phyloP scores from a whole-genome alignment of 2,329 filamentous ascomycete genomes.

The Arachnomyces sp. region DNA sequence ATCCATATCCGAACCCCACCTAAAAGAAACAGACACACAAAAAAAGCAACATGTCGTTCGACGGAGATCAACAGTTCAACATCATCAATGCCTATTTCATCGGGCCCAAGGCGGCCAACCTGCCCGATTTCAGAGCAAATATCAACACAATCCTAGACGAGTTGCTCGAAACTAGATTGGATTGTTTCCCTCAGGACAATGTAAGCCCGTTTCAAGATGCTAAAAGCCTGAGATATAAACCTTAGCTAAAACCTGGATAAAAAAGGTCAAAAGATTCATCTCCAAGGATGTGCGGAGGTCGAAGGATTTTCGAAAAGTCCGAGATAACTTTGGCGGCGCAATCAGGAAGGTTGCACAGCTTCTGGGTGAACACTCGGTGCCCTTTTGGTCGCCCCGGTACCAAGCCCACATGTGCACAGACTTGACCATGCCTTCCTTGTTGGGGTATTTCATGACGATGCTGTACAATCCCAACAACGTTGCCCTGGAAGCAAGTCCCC shows the following conservation, averaged over 20 bases:
- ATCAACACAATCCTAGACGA: slow-evolving; percentile 34
- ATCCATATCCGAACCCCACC: no score
- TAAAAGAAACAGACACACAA: no score
- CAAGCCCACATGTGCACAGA: slow-evolving; percentile 40
- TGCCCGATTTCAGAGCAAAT: slow-evolving; percentile 32
- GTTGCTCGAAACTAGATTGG: slow-evolving; percentile 23
- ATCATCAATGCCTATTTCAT: slow-evolving; percentile 36
- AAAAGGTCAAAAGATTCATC: no score
- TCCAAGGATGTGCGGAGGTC: no score
- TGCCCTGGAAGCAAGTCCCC: slow-evolving; percentile 38
- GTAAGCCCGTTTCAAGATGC: no score
- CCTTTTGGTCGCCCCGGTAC: slow-evolving; percentile 39
- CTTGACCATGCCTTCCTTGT: slow-evolving; percentile 34
- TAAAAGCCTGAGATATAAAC: no score
- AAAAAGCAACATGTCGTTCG: no score
- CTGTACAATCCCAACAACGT: slow-evolving; percentile 46
- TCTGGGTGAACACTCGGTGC: slow-evolving; percentile 35
- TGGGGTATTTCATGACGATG: slow-evolving; percentile 44
- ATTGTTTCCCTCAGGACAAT: no score
- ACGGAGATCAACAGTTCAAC: background rate
- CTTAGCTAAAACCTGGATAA: no score
- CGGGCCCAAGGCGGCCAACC: slow-evolving; percentile 30
- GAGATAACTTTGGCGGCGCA: slow-evolving; percentile 27
- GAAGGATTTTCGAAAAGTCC: slow-evolving; percentile 14
- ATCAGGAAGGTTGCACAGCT: slow-evolving; percentile 29